Base-by-base conservation (phyloP, 768 basidiomycete species). In the Pleurotus tuoliensis region DNA sequence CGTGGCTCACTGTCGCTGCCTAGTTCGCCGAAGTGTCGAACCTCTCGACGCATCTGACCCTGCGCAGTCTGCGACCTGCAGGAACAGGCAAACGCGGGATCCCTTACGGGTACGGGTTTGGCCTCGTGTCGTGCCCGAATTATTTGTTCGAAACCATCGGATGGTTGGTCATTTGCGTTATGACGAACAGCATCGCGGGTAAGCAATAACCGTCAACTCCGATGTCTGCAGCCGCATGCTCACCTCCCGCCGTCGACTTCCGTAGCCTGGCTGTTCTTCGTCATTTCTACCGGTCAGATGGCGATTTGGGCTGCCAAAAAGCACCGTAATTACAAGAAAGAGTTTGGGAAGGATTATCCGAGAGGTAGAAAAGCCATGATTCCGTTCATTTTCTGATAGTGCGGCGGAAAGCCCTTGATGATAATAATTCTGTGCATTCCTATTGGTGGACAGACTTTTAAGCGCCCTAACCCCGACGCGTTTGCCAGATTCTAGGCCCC, bases 41-140 rank as follows among this genome's bases (percentile, higher is more conserved):
- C 73, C 69, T 95, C 25, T 71, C 78, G 56, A 86, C 88, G 4
- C 97, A 99, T 67, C 64, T 94, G 56, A 92, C 82, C 12, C 80
- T 98, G 16, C 88, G 93, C 48, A 76, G 80, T 40, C 83, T 99
- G 45, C 90, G 97, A 18, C 93, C 96, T 0, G 74, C 81, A 20
- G 92, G 91, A 13, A 81, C 87, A 5, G 86, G 82, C 57, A 82
- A 79, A 55, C 88, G 96, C 47, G 87, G 81, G n/a, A 88, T 97
- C 62, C 97, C 97, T 0, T 73, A 77, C n/a, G 96, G 97, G 22
- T 96, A 94, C 61, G 95, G 94, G 5, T 99, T 98, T 74, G 76
- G 84, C 54, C 72, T 82, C n/a, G 81, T 95, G 40, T 89, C 92
- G 5, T 90, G 82, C 76, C 93, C 96, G 13, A 98, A 99, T 71